Base-by-base conservation (phyloP, 768 basidiomycete genomes). In the Tylopilus intermedius region DNA sequence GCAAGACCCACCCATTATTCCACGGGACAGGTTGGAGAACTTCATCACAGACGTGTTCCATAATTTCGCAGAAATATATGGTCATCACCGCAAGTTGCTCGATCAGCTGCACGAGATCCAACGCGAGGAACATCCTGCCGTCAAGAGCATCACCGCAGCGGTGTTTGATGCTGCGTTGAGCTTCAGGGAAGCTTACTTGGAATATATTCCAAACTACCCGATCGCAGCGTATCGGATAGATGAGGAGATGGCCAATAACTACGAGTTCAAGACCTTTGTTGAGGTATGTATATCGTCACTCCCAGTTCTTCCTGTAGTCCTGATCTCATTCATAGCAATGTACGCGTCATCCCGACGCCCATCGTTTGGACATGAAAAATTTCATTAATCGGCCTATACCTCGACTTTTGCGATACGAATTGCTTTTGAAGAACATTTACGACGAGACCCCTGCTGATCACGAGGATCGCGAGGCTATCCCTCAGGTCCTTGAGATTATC, bases 351-450 rank as follows among this genome's bases (percentile, higher is more conserved):
- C 80, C 85, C 0, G 86, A 88, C 53, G 82, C 92, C 1, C 84
- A 88, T 62, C 82, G 86, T 46, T 76, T 91, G 18, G 93, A 94
- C 65, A 88, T 99, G 82, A 93, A 94, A 66, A 86, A 79, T 60
- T 99, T 97, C 71, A 88, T 94, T 63, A 85, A 90, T 61, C 84
- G 93, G 35, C 92, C 94, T 2, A 94, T 95, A 58, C 90, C 91
- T 54, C 84, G 95, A 41, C 72, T 95, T 33, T 74, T 94, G 39
- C 88, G 94, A 45, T 97, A 97, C 66, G 86, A 90, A 57, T 76
- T 97, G 1, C 76, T 98, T 15, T 71, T 98, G 55, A 87, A 86
- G 57, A 77, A 80, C 30, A 88, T 98, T 57, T 71, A 86, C 56
- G 87, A 93, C 18, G 84, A 86, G 58, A 83, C 90, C 0, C 80